These are phyloP conservation scores for Talaromyces amestolkiae DNA, from an alignment of 2,329 filamentous ascomycete species.

Conservation along the genomic window DNA sequence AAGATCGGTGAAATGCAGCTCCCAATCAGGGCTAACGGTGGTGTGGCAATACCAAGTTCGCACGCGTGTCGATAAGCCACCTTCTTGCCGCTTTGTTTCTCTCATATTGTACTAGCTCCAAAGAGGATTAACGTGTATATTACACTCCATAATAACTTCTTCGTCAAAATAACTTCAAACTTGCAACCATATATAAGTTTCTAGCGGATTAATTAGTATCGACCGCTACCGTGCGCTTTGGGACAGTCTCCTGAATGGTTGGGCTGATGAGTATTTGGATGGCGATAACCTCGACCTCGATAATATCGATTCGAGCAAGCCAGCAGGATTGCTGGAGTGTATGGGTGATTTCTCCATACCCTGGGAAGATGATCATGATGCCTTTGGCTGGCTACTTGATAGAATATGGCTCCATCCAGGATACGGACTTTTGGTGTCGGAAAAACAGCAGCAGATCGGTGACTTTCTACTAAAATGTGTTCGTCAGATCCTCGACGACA, in stretches of 20 bases:
- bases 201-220: too few relatives aligned
- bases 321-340: neutral
- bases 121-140: neutral
- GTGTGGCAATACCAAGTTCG: neutral
- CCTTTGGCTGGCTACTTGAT: neutral
- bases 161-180: neutral
- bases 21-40: neutral
- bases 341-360: neutral
- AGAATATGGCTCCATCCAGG: neutral
- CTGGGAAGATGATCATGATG: neutral
- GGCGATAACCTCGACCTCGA: neutral
- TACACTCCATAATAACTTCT: neutral
- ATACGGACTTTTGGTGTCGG: neutral
- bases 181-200: too few relatives aligned
- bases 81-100: neutral
- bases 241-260: neutral
- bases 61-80: neutral
- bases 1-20: neutral
- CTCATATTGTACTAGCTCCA: neutral
- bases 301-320: neutral
- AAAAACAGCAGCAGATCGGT: neutral
- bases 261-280: neutral
- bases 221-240: neutral
- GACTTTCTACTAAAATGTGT: neutral
- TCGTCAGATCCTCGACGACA: neutral